Evolutionary conservation across 1,139 yeast species (phyloP).

Genomic region (Magnusiomyces fungicola): DNA sequence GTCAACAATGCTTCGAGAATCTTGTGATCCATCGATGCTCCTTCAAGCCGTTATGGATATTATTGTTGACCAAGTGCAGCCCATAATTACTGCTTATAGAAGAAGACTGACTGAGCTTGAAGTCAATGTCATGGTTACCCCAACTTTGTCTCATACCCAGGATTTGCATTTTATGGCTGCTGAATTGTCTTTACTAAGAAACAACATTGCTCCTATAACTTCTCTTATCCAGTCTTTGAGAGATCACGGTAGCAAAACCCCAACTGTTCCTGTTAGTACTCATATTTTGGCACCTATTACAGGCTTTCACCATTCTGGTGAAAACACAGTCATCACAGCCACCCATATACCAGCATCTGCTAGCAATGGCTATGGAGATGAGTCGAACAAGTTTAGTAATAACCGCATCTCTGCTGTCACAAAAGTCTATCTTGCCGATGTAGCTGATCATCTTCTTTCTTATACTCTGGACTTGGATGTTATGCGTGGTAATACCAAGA

Average conservation of each 20-base stretch:
- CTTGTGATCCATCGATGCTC: slow-evolving; percentile 44
- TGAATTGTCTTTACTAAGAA: slow-evolving; percentile 41
- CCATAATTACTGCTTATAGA: slow-evolving; percentile 52
- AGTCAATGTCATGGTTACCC: slow-evolving; percentile 41
- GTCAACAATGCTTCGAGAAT: slow-evolving; percentile 41
- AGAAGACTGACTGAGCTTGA: slow-evolving; percentile 42
- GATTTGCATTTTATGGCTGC: slow-evolving; percentile 46
- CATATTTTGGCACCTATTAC: too few species aligned
- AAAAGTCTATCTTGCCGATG: slow-evolving; percentile 43
- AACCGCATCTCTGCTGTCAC: slow-evolving; percentile 37
- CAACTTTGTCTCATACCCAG: slow-evolving; percentile 44
- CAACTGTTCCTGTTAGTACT: too few species aligned
- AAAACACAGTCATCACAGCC: too few species aligned
- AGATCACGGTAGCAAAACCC: too few species aligned
- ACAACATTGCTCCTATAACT: slow-evolving; percentile 41
- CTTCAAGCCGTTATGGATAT: slow-evolving; percentile 50
- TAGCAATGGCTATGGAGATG: too few species aligned
- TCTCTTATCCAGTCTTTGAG: slow-evolving; percentile 39
- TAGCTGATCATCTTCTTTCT: slow-evolving; percentile 45
- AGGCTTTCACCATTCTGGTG: too few species aligned
- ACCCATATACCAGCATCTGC: too few species aligned
- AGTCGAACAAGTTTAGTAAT: too few species aligned
- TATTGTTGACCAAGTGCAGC: slow-evolving; percentile 49
- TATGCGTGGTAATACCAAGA: slow-evolving; percentile 44
- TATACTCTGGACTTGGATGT: slow-evolving; percentile 45